Conservation (phyloP, 2,329 filamentous ascomycete species). For the Diplodia intermedia region DNA sequence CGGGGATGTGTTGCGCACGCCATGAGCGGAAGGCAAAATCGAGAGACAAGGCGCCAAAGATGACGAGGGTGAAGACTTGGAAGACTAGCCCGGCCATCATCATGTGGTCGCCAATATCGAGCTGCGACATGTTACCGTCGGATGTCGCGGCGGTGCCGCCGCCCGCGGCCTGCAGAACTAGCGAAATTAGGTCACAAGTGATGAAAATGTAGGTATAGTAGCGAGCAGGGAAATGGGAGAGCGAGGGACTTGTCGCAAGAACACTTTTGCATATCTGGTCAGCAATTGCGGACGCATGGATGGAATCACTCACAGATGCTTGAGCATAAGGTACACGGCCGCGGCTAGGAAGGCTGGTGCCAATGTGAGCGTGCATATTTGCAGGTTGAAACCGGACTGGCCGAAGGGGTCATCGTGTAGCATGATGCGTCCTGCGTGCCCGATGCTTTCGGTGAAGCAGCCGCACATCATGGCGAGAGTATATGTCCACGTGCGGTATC, state of each 20-base stretch:
- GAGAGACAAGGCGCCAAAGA: conserved; percentile 53
- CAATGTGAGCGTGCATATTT: conserved; percentile 54
- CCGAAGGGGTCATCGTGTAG: conserved; percentile 61
- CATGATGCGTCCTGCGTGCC: conserved; percentile 63
- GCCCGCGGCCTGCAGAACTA: conserved; percentile 64
- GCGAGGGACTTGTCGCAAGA: conserved; percentile 56
- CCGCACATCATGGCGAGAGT: conserved; percentile 58
- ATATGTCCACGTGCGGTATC: conserved; percentile 63
- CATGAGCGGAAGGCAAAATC: conserved; percentile 44
- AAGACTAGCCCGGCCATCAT: conserved; percentile 65
- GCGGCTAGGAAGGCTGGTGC: conserved; percentile 64
- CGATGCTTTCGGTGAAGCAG: conserved; percentile 59
- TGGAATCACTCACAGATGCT: conserved; percentile 8
- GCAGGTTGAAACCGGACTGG: neutral
- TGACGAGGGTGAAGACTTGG: conserved; percentile 61
- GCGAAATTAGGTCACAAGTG: conserved; percentile 62
- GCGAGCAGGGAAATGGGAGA: conserved; percentile 42
- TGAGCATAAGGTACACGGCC: conserved; percentile 59
- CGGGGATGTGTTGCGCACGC: neutral
- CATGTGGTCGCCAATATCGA: conserved; percentile 56
- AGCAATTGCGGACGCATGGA: conserved; percentile 45
- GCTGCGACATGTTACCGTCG: conserved; percentile 49
- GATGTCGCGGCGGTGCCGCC: conserved; percentile 64
- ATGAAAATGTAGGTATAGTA: conserved; percentile 67
- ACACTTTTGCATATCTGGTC: conserved; percentile 57